These are phyloP conservation scores for Oxytropis ochrocephala DNA, from an alignment of 306 rosid genomes.

Conservation along the genomic window DNA sequence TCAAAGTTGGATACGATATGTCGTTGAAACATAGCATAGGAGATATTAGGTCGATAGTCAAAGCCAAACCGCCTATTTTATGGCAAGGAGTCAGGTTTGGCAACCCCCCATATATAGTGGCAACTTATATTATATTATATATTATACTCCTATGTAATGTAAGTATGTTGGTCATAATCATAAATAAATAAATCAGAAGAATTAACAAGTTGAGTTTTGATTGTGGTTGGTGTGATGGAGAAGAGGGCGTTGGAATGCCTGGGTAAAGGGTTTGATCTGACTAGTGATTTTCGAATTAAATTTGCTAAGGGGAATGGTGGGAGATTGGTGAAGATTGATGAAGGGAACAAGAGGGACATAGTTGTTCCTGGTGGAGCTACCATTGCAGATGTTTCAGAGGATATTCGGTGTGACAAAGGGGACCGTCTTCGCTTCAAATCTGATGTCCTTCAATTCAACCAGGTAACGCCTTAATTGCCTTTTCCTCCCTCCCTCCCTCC, in stretches of 20 bases:
- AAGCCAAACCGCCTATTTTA: background rate
- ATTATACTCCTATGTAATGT: background rate
- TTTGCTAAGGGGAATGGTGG: constrained; percentile 52
- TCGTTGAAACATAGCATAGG: too few species aligned
- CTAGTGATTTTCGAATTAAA: constrained; percentile 75
- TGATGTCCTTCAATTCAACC: constrained; percentile 87
- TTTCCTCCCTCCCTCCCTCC: background rate
- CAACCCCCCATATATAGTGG: background rate
- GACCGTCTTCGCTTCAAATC: constrained; percentile 87
- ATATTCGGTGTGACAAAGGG: constrained; percentile 83
- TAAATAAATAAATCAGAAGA: too few species aligned
- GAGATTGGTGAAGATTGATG: constrained; percentile 69
- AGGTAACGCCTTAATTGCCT: constrained; percentile 31
- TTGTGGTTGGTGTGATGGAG: constrained; percentile 5
- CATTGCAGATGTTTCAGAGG: constrained; percentile 58
- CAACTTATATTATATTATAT: too few species aligned
- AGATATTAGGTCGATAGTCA: background rate
- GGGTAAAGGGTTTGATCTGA: constrained; percentile 85
- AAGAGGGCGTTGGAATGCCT: constrained; percentile 58
- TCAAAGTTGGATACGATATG: too few species aligned
- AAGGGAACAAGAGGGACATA: constrained; percentile 57
- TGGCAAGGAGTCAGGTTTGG: background rate
- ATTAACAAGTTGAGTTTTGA: background rate
- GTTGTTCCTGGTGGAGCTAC: constrained; percentile 62
- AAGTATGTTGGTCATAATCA: too few species aligned